A percentile compares a stretch with the other conserved stretches of the same genome.
Conservation (phyloP, 1,284 basidiomycete genomes). For the Hemileia vastatrix region DNA sequence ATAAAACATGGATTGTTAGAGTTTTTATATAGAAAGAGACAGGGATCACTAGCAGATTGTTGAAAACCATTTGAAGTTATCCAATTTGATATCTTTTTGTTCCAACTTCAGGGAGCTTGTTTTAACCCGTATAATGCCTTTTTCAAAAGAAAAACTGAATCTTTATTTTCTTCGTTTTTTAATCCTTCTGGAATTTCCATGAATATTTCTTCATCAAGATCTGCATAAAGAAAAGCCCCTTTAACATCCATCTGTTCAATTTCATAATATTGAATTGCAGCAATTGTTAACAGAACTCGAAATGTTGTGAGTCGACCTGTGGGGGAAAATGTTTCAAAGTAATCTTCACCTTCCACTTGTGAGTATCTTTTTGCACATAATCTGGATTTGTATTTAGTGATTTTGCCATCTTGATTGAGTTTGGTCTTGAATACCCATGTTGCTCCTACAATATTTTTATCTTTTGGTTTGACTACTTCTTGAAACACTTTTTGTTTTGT, state of each 20-base stretch:
- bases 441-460: too few relatives aligned
- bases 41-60: too few relatives aligned
- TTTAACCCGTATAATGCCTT: conserved; percentile 1
- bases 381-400: conserved; percentile 23
- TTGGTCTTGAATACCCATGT: conserved; percentile 24
- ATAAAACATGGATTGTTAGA: too few relatives aligned
- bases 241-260: conserved; percentile 22
- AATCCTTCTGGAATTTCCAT: conserved; percentile 1
- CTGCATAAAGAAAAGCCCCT: conserved; percentile 22
- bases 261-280: conserved; percentile 7
- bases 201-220: conserved; percentile 16
- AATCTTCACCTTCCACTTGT: conserved; percentile 21
- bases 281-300: conserved; percentile 22
- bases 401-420: background rate
- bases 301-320: conserved; percentile 7
- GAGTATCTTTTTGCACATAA: conserved; percentile 23
- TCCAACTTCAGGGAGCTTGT: background rate
- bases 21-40: too few relatives aligned
- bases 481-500: too few relatives aligned
- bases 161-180: background rate
- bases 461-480: too few relatives aligned
- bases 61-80: too few relatives aligned
- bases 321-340: conserved; percentile 21
- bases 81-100: background rate
- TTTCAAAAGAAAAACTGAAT: background rate